phyloP scores from a whole-genome alignment of 129 eudicot species.

The Chrysanthemum lavandulifolium region DNA sequence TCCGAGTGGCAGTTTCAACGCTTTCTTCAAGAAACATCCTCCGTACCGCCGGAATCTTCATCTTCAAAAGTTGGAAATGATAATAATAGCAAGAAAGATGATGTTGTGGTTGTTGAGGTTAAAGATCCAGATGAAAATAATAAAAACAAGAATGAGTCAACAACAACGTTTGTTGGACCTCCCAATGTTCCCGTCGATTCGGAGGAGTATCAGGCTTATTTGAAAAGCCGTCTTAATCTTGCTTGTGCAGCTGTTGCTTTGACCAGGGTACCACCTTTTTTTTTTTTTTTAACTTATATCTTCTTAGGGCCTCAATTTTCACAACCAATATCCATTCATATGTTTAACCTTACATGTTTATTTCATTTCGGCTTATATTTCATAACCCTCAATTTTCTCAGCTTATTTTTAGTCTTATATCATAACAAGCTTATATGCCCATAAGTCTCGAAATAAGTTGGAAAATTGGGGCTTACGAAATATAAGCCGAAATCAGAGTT shows the following conservation, averaged over 20 bases:
- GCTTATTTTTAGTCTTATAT: too few species aligned
- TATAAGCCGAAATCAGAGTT: too few species aligned
- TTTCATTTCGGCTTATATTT: too few species aligned
- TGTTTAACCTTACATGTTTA: too few species aligned
- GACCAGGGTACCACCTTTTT: conserved; percentile 57
- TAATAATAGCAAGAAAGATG: neutral
- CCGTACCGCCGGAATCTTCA: conserved; percentile 40
- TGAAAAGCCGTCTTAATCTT: conserved; percentile 69
- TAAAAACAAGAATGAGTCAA: neutral
- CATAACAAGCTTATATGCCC: too few species aligned
- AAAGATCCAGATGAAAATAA: conserved; percentile 47
- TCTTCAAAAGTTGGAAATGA: conserved; percentile 23
- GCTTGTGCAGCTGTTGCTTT: conserved; percentile 99
- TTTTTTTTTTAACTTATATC: neutral
- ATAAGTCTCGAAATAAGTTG: too few species aligned
- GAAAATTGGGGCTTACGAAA: too few species aligned
- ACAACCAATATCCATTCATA: too few species aligned
- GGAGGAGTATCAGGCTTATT: conserved; percentile 79
- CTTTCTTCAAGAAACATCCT: conserved; percentile 69
- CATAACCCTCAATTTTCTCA: too few species aligned
- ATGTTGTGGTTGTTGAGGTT: conserved; percentile 42
- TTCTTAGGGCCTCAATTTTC: neutral
- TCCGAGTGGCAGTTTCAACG: conserved; percentile 95
- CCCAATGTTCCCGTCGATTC: conserved; percentile 69
- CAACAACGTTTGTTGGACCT: conserved; percentile 26